Evolutionary conservation across 345 rosid genomes (phyloP), one percentile per base, ranked within the genome.

Genomic region (Toxicodendron radicans): DNA sequence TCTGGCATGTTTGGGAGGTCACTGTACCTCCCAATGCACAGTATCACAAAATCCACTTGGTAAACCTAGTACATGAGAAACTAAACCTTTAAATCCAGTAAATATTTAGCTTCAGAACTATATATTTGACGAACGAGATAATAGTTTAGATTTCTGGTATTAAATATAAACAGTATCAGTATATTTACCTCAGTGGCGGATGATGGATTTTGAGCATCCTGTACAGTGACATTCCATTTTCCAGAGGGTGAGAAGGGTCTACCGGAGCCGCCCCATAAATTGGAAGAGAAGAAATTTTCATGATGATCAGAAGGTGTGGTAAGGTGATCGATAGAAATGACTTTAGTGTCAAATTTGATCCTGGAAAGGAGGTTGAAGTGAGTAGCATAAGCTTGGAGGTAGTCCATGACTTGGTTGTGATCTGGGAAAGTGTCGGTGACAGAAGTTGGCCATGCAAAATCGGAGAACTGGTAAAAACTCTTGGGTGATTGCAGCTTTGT

Each of bases 401-500:
- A 84, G 17, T 78, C 82, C 79, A 72, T 32, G 20, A 84, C 84
- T 68, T 75, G 73, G 16, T 52, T 54, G 64, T 86, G 87, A 41
- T 72, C 75, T 3, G 86, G 86, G 66, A 78, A 80, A 1, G 58
- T 72, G 56, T 80, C 84, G 10, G 7, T 70, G 11, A 76, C 80
- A 0, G 73, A 59, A 67, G 33, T 17, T 0, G 85, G 87, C 90
- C 90, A 86, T 0, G 78, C 58, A 58, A 78, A 84, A 74, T 86
- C 87, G 0, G 86, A 80, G 66, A 86, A 86, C 71, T 78, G 79
- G 71, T 83, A 83, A 32, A 70, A 72, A 10, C 46, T 57, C 78
- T 78, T 79, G 48, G 84, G 84, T 1, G 85, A 68, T 71, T 83
- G 89, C 27, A 83, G 84, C 76, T 63, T 81, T 32, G 87, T 83